phyloP scores from a whole-genome alignment of 192 early-diverging fungal species.

The Borealophlyctis nickersoniae region DNA sequence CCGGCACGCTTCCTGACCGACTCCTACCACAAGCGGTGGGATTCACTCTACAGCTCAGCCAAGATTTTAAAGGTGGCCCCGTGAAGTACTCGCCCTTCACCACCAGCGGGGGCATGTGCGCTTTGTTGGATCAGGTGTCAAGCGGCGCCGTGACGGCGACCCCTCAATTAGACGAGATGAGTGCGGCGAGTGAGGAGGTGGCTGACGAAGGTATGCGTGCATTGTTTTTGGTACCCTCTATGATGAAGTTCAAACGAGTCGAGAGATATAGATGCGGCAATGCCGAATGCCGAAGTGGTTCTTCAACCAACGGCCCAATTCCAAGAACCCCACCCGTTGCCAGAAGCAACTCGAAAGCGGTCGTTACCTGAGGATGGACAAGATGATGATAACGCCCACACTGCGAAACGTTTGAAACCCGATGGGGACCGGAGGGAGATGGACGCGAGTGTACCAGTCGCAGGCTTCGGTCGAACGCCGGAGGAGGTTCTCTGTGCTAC shows the following conservation, averaged over 20 bases:
- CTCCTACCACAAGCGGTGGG: constrained; percentile 34
- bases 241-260: too few species aligned
- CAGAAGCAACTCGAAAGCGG: too few species aligned
- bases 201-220: not conserved
- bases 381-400: too few species aligned
- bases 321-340: too few species aligned
- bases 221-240: too few species aligned
- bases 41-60: not conserved
- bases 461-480: not conserved
- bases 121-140: constrained; percentile 22
- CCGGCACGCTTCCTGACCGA: constrained; percentile 29
- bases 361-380: too few species aligned
- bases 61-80: not conserved
- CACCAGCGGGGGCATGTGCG: constrained; percentile 24
- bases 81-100: constrained; percentile 16
- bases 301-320: too few species aligned
- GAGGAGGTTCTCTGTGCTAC: not conserved
- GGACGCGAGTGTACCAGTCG: not conserved
- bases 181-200: not conserved
- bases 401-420: not conserved
- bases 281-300: too few species aligned
- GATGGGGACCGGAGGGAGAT: too few species aligned
- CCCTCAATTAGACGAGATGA: not conserved
- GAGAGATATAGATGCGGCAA: too few species aligned
- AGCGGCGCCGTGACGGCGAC: not conserved